Evolutionary conservation across 1,284 basidiomycete species (phyloP).

Genomic region (Ustilago lituana): DNA sequence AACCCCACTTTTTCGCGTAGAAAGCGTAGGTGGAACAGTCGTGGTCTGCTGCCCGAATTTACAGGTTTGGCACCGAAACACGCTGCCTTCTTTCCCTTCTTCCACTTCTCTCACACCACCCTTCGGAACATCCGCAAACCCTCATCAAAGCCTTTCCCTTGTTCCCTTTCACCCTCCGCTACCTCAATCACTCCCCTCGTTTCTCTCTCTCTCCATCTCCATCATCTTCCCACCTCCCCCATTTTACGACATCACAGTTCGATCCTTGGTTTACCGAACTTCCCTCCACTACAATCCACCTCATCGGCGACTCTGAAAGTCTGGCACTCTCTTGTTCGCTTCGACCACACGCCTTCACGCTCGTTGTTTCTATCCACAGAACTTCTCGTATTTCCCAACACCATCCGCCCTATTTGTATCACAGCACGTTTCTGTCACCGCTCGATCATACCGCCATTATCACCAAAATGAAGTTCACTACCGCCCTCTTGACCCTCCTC

Average conservation of each 20-base stretch:
- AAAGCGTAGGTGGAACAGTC: no score
- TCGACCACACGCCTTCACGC: slow-evolving; percentile 1
- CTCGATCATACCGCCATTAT: background rate
- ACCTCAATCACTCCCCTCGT: background rate
- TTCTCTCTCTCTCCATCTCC: background rate
- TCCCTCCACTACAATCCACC: no score
- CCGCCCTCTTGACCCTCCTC: slow-evolving; percentile 30
- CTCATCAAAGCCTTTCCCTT: background rate
- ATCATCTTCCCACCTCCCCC: background rate
- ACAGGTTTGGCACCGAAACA: no score
- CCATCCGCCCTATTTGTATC: no score
- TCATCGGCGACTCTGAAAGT: slow-evolving; percentile 9
- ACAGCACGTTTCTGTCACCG: no score
- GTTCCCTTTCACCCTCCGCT: background rate
- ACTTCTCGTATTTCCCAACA: no score
- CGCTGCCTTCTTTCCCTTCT: slow-evolving; percentile 1
- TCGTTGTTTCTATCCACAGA: slow-evolving; percentile 7
- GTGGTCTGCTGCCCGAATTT: no score
- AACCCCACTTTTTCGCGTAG: no score
- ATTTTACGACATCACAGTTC: background rate
- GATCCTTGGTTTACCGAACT: no score
- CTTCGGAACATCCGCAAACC: no score
- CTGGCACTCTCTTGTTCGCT: slow-evolving; percentile 12
- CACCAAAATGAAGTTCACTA: slow-evolving; percentile 54
- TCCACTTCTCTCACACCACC: background rate